phyloP scores from a whole-genome alignment of 305 asterid species.

The Solanum hybrid region DNA sequence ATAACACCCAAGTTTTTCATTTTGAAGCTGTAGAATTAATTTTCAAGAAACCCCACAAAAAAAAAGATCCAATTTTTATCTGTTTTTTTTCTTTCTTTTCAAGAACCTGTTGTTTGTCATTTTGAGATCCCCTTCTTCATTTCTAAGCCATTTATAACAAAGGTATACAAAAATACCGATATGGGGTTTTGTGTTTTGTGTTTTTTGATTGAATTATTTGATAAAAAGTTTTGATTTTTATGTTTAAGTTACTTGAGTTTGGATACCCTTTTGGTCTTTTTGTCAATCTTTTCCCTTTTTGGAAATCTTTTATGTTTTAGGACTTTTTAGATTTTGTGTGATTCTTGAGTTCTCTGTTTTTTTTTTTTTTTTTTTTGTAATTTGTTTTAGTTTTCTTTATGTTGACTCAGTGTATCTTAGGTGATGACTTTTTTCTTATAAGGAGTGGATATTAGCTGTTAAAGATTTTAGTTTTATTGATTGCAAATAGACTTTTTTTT shows the following conservation, averaged over 20 bases:
- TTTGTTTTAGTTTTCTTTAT: neutral
- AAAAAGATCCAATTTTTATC: neutral
- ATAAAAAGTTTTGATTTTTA: neutral
- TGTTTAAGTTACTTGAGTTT: neutral
- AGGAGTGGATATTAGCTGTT: neutral
- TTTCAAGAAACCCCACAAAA: neutral
- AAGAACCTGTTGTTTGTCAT: neutral
- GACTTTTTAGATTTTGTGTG: constrained; percentile 11
- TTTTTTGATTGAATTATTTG: neutral
- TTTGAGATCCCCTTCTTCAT: neutral
- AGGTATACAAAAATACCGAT: neutral
- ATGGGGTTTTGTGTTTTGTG: neutral
- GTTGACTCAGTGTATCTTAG: neutral
- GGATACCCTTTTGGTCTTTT: neutral
- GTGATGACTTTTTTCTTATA: neutral
- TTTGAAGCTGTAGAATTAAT: neutral
- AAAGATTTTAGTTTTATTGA: neutral
- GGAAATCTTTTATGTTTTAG: neutral
- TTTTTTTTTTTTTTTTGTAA: neutral
- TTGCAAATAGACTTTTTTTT: neutral
- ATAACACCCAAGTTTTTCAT: neutral
- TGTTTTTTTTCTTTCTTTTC: neutral
- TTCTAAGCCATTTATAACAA: neutral
- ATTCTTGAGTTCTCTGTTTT: constrained; percentile 18
- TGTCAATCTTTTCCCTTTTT: neutral